Base-by-base conservation (phyloP, 2,329 filamentous ascomycete species). In the Leptographium procerum region DNA sequence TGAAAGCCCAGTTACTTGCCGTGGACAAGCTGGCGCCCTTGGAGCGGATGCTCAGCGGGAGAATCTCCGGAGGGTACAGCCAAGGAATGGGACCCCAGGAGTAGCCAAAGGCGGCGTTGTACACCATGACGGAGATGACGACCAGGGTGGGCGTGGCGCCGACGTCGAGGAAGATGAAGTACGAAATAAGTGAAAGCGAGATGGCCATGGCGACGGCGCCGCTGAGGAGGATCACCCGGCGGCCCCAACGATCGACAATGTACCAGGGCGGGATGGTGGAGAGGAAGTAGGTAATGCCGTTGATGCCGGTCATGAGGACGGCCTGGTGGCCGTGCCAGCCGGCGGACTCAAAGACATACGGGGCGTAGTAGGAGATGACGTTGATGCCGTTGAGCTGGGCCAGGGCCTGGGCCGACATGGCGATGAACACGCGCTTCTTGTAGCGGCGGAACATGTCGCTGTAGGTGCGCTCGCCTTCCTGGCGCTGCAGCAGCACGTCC, bases 301-400 rank as follows among this genome's bases (percentile, higher is more conserved):
- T 99, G 71, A 97, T 89, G 58, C 94, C 94, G 8, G 94, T 96
- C 94, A 97, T 97, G 61, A 97, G 80, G 63, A 97, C 88, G 6
- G 94, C 94, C 60, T 90, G 81, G 64, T 92, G 89, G 31, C 92
- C 94, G 58, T 83, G 75, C 94, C 92, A 97, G n/a, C 94, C 92
- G 43, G 94, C 94, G 60, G 91, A 91, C 73, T 96, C 91, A 67
- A 99, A 97, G 19, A 97, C 92, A 58, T 95, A 84, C 0, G 94
- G 94, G 1, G 94, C 94, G 69, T 99, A 99, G 78, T 97, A 99
- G 1, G 92, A 97, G 63, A 99, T 99, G 69, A 99, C 94, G 73
- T 99, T 99, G 76, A 99, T 99, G 64, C 94, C 94, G 75, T 97
- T 97, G 57, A 99, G 83, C 73, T 99, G 94, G 31, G 94, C 94